Conservation (phyloP, 1,284 basidiomycete species). For the Moesziomyces aphidis region DNA sequence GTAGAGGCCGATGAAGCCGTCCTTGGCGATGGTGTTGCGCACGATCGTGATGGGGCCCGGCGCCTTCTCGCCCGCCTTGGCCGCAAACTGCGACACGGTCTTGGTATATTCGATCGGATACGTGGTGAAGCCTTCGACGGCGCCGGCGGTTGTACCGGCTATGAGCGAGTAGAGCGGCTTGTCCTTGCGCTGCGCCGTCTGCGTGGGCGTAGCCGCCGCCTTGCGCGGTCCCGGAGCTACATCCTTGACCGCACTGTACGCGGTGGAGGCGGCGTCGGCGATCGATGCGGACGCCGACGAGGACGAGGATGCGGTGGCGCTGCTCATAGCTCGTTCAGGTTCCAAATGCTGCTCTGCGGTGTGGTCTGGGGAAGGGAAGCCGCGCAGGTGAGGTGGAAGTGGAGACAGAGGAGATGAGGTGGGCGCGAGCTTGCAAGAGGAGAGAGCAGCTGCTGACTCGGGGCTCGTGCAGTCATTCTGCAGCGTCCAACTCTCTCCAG, state of each 20-base stretch:
- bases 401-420: background rate
- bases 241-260: conserved; percentile 39
- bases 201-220: conserved; percentile 29
- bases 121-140: conserved; percentile 81
- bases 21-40: conserved; percentile 63
- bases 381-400: background rate
- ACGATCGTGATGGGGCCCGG: conserved; percentile 67
- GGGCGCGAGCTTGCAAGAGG: conserved; percentile 11
- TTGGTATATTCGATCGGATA: conserved; percentile 95
- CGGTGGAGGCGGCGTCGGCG: conserved; percentile 26
- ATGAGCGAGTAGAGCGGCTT: conserved; percentile 61
- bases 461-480: conserved; percentile 1
- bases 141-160: conserved; percentile 93
- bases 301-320: conserved; percentile 4
- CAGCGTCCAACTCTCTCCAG: background rate
- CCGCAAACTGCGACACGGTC: conserved; percentile 71
- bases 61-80: conserved; percentile 61
- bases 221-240: conserved; percentile 35
- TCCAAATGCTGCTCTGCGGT: too few species aligned
- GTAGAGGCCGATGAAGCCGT: conserved; percentile 68
- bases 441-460: conserved; percentile 12
- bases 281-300: conserved; percentile 23
- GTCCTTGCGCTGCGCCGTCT: conserved; percentile 50
- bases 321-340: conserved; percentile 17
- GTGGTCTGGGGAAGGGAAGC: too few species aligned